Conservation (phyloP, 169 alveolate genomes). For the Perkinsus olseni region DNA sequence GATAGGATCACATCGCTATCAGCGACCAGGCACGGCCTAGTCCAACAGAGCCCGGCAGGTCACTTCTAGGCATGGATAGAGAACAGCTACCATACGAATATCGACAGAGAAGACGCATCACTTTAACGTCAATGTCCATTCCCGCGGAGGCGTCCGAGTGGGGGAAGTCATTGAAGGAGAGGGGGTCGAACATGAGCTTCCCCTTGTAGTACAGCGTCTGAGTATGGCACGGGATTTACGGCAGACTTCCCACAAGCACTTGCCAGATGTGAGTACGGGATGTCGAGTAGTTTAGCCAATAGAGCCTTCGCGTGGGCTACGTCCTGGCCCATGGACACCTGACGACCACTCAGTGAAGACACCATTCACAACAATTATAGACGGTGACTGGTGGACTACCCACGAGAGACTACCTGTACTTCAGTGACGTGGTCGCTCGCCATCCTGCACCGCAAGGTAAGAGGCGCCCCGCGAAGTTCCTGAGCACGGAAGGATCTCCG, state of each 20-base stretch:
- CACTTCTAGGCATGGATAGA: too few relatives aligned
- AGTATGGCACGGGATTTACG: neutral
- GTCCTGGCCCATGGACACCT: neutral
- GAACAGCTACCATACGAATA: too few relatives aligned
- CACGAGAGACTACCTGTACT: neutral
- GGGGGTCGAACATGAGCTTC: neutral
- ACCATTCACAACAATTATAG: too few relatives aligned
- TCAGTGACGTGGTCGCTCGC: neutral
- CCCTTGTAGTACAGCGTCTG: neutral
- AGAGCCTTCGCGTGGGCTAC: neutral
- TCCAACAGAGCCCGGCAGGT: too few relatives aligned
- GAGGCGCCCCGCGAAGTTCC: neutral
- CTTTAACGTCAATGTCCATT: neutral
- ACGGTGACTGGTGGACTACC: too few relatives aligned
- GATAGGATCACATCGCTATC: too few relatives aligned
- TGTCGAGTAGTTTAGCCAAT: neutral
- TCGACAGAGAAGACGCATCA: too few relatives aligned
- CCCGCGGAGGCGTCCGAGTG: neutral
- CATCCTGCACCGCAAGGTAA: neutral
- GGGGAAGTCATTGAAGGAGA: neutral
- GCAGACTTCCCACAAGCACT: too few relatives aligned
- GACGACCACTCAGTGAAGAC: too few relatives aligned
- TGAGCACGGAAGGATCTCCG: neutral
- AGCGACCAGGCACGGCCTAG: too few relatives aligned
- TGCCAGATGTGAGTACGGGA: neutral